Base-by-base conservation (phyloP, 2,329 filamentous ascomycete species). In the Aspergillus clavatus region DNA sequence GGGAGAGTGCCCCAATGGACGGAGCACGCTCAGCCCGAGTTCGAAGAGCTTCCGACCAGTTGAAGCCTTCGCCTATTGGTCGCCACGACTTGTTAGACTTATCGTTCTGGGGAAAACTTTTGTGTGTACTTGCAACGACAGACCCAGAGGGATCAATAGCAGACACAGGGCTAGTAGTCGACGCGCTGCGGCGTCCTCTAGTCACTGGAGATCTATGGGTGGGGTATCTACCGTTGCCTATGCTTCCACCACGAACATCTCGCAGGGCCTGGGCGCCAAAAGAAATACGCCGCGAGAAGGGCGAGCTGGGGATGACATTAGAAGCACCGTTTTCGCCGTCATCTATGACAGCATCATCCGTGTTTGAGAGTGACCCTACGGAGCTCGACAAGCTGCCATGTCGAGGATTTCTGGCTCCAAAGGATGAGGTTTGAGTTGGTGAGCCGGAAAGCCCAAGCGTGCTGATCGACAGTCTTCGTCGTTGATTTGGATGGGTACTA, bases 31-130 rank as follows among this genome's bases (percentile, higher is more conserved):
- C 89, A 60, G 90, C 90, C 66, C 90, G 86, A 62, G 84, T 86
- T 70, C 89, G 88, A 77, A 96, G 82, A 75, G 95, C 90, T 75
- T 96, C 91, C 65, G 89, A 88, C 86, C 91, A 95, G 73, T 95
- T 95, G 79, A 94, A 95, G 69, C 87, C 88, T 78, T 93, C 89
- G 78, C 88, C 86, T 90, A 81, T 72, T 53, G 51, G 55, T 59
- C 62, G 65, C 57, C 65, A 64, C 63, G 71, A 73, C 50, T 54
- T 41, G 66, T 71, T 68, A 70, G 68, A 69, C 60, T 51, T 67
- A 56, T 66, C 61, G 55, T 65, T 65, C 56, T 62, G 54, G 52
- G 59, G 50, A 55, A 57, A 54, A 50, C 52, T 55, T 54, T 61
- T 60, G 50, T 54, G 51, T 56, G 58, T 65, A 69, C 62, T 67